phyloP scores from a whole-genome alignment of 1,284 basidiomycete genomes.

The Rhodotorula sp. region DNA sequence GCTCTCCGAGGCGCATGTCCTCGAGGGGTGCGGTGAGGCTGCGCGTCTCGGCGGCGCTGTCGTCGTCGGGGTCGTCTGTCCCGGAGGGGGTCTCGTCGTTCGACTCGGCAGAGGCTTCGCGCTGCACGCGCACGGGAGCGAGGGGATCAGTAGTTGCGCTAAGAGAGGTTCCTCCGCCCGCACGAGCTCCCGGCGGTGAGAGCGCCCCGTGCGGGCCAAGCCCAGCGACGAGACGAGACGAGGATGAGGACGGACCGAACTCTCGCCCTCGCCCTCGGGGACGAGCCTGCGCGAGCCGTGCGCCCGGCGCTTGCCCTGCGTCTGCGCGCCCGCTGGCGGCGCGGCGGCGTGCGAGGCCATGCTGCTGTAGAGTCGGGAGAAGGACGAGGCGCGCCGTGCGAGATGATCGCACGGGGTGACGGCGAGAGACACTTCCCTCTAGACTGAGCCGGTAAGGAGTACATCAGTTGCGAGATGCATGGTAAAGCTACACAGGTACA shows the following conservation, averaged over 20 bases:
- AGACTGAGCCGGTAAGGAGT: no score
- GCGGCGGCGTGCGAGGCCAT: constrained; percentile 9
- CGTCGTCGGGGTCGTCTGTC: constrained; percentile 14
- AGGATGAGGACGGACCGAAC: constrained; percentile 7
- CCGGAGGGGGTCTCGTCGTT: constrained; percentile 36
- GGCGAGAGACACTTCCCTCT: no score
- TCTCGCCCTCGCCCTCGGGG: constrained; percentile 31
- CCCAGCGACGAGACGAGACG: background rate
- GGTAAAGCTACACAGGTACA: no score
- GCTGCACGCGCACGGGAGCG: constrained; percentile 3
- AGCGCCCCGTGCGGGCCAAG: no score
- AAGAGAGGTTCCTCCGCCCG: background rate
- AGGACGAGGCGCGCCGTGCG: background rate
- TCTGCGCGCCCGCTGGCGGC: background rate
- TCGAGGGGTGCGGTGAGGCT: background rate
- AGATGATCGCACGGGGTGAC: background rate
- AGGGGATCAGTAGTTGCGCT: background rate
- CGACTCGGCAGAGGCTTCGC: constrained; percentile 40
- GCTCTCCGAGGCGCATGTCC: background rate
- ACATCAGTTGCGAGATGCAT: no score
- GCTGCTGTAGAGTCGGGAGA: background rate
- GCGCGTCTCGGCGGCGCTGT: background rate
- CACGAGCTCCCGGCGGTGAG: no score
- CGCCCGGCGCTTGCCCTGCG: background rate
- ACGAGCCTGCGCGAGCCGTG: background rate